These are phyloP conservation scores for Pichia ethanolica DNA, from an alignment of 805 yeast species.

Conservation along the genomic window DNA sequence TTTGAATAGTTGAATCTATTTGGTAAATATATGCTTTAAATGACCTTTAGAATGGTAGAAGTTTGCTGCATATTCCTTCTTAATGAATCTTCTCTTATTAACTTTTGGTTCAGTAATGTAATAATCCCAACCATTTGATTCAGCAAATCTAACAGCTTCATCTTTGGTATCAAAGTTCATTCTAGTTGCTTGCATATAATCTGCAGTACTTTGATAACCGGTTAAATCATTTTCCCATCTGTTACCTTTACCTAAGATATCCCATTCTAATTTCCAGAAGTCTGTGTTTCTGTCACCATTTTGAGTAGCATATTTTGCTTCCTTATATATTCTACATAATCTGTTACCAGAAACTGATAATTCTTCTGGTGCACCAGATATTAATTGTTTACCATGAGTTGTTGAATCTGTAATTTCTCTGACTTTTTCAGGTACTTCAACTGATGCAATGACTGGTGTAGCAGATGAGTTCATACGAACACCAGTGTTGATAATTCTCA, in stretches of 20 bases:
- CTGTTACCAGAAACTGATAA: conserved; percentile 42
- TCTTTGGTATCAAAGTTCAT: conserved; percentile 69
- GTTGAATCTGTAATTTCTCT: conserved; percentile 14
- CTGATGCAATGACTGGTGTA: conserved; percentile 11
- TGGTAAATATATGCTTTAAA: conserved; percentile 75
- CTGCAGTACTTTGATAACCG: conserved; percentile 76
- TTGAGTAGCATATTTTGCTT: conserved; percentile 76
- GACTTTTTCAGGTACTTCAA: conserved; percentile 12
- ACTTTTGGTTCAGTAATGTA: conserved; percentile 73
- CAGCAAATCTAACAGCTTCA: conserved; percentile 64
- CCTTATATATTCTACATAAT: conserved; percentile 69
- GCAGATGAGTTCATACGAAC: conserved; percentile 9
- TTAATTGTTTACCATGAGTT: conserved; percentile 40
- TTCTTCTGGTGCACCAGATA: conserved; percentile 74
- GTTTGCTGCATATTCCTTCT: conserved; percentile 69
- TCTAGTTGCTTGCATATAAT: conserved; percentile 74
- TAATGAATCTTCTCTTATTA: conserved; percentile 52
- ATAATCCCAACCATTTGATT: conserved; percentile 80
- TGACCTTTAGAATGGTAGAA: conserved; percentile 63
- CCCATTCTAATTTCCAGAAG: conserved; percentile 80
- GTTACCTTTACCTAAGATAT: conserved; percentile 64
- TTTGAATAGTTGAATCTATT: conserved; percentile 30
- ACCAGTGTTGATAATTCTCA: neutral
- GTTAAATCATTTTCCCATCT: conserved; percentile 87
- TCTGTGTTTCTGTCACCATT: conserved; percentile 49